Base-by-base conservation (phyloP, 2,329 filamentous ascomycete species). In the Monascus ruber region DNA sequence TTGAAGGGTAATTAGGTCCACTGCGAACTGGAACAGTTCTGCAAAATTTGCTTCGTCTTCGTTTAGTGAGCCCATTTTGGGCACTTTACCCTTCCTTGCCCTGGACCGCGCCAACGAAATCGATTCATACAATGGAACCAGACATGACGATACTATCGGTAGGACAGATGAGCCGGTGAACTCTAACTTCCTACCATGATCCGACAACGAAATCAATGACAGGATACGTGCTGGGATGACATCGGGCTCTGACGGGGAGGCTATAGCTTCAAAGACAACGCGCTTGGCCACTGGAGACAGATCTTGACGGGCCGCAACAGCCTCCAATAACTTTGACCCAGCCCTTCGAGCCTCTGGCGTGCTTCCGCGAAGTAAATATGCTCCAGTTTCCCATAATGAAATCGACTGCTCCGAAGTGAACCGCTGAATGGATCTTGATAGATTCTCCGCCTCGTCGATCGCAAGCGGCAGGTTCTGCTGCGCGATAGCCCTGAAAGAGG, bases 1-100 rank as follows among this genome's bases (percentile, higher is more conserved):
- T 38, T 66, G 63, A n/a, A 66, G 43, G 5, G 62, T 66, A 40
- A 66, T 58, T 31, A 66, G 45, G 46, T 65, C 63, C 10, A 65
- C 55, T 10, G 60, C 58, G 31, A 66, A 63, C 37, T 66, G 62
- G 38, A 66, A 55, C 25, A 66, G 47, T 32, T 63, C 58, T 34
- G 56, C 56, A 33, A 66, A 47, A 36, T 54, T 47, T n/a, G 53
- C 47, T 38, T 64, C 59, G 36, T 64, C 60, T 26, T 59, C 46
- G 6, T 42, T 51, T 7, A 56, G 43, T 7, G 53, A 55, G 36
- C 55, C 61, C 26, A 52, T 41, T 26, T 58, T 60, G 8, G 46
- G 44, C 2, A 49, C 47, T 37, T 62, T 65, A 5, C 47, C 50
- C 37, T 62, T 64, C 36, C 61, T 60, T 24, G 59, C 53, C 43